A percentile compares a stretch with the other conserved stretches of the same genome.
phyloP scores from a whole-genome alignment of 2,329 filamentous ascomycete species.

The Cladosporium velox region DNA sequence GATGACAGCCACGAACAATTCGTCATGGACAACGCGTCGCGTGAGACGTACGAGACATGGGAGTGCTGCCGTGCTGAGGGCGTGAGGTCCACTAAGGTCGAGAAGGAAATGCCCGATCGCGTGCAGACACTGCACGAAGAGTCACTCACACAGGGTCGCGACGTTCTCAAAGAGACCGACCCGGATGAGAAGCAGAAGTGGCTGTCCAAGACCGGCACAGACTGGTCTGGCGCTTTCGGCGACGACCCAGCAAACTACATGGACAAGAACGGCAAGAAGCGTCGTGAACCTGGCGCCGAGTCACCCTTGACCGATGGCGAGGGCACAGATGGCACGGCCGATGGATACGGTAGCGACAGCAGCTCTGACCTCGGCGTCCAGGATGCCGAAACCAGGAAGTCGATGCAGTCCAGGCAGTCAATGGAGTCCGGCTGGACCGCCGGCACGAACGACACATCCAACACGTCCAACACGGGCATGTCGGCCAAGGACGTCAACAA shows the following conservation, averaged over 20 bases:
- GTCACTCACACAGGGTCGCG: slow-evolving; percentile 75
- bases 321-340: slow-evolving; percentile 43
- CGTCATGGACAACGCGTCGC: slow-evolving; percentile 80
- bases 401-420: slow-evolving; percentile 27
- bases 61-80: slow-evolving; percentile 89
- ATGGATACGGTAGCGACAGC: slow-evolving; percentile 41
- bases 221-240: slow-evolving; percentile 87
- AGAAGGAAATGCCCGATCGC: slow-evolving; percentile 69
- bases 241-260: slow-evolving; percentile 67
- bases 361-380: slow-evolving; percentile 60
- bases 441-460: slow-evolving; percentile 31
- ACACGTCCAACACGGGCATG: slow-evolving; percentile 22
- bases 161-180: slow-evolving; percentile 72
- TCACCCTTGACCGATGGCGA: slow-evolving; percentile 49
- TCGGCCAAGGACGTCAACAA: slow-evolving; percentile 61
- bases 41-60: slow-evolving; percentile 94
- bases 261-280: slow-evolving; percentile 55
- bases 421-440: slow-evolving; percentile 39
- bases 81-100: slow-evolving; percentile 70
- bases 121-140: slow-evolving; percentile 78
- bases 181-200: slow-evolving; percentile 75
- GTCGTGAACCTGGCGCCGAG: slow-evolving; percentile 58
- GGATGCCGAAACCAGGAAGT: slow-evolving; percentile 48
- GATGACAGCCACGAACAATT: slow-evolving; percentile 84
- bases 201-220: slow-evolving; percentile 75